A percentile compares a stretch with the other conserved stretches of the same genome.
Conservation (phyloP, 2,329 filamentous ascomycete genomes). For the Sclerotinia glacialis region DNA sequence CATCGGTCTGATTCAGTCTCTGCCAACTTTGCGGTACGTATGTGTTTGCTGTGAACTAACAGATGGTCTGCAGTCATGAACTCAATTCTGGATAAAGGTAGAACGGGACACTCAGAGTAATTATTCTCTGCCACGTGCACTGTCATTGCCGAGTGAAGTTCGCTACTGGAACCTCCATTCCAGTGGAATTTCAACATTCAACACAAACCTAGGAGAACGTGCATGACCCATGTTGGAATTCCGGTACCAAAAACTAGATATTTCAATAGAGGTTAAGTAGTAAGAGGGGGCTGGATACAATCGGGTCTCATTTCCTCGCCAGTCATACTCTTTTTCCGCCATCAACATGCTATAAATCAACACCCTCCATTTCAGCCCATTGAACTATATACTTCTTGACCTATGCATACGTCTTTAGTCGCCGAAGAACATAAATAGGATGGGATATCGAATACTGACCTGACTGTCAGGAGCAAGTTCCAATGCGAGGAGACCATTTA, state of each 20-base stretch:
- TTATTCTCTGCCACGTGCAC: not conserved
- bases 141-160: not conserved
- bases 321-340: not conserved
- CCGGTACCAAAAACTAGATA: not conserved
- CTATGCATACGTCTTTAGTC: slow-evolving; percentile 19
- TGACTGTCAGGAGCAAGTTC: slow-evolving; percentile 84
- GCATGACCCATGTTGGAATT: not conserved
- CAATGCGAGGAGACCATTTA: slow-evolving; percentile 67
- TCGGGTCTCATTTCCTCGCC: not conserved
- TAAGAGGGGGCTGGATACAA: not conserved
- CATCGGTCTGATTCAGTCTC: not conserved
- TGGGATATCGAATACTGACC: slow-evolving; percentile 49
- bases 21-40: not conserved
- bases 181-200: not conserved
- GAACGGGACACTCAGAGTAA: not conserved
- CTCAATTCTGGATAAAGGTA: not conserved
- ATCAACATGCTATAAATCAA: slow-evolving; percentile 14
- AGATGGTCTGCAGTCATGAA: not conserved
- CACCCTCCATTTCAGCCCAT: slow-evolving; percentile 21
- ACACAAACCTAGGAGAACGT: not conserved
- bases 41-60: not conserved
- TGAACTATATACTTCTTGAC: slow-evolving; percentile 28
- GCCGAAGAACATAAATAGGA: not conserved
- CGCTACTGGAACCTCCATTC: not conserved
- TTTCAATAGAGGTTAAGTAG: not conserved